phyloP scores from a whole-genome alignment of 2,329 filamentous ascomycete genomes.

The Cytospora piceae region DNA sequence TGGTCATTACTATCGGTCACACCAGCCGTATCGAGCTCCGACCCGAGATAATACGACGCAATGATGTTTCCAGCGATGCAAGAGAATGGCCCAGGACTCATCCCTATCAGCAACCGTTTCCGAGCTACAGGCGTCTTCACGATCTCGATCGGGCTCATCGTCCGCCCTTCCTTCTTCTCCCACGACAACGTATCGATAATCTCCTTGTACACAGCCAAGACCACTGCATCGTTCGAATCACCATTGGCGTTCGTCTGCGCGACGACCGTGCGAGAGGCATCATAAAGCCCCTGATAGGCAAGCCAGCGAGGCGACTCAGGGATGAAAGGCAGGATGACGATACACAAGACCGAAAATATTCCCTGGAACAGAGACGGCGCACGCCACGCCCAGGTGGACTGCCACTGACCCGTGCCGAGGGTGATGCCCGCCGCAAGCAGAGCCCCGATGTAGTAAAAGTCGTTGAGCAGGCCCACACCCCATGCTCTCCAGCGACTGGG shows the following conservation, averaged over 20 bases:
- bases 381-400: conserved; percentile 49
- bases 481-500: conserved; percentile 49
- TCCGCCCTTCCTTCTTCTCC: conserved; percentile 47
- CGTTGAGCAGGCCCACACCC: conserved; percentile 44
- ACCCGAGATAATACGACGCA: conserved; percentile 46
- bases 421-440: conserved; percentile 54
- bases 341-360: conserved; percentile 37
- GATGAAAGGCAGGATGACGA: conserved; percentile 44
- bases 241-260: conserved; percentile 51
- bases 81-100: conserved; percentile 39
- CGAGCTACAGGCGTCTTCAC: conserved; percentile 41
- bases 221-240: conserved; percentile 44
- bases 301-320: conserved; percentile 55
- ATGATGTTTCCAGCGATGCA: conserved; percentile 46
- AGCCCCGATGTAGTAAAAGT: conserved; percentile 44
- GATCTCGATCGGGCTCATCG: conserved; percentile 43
- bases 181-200: conserved; percentile 52
- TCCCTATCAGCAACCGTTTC: conserved; percentile 45
- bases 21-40: conserved; percentile 49
- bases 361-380: conserved; percentile 46
- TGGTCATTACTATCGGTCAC: conserved; percentile 48
- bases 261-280: conserved; percentile 47
- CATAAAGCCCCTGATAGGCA: conserved; percentile 43
- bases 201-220: conserved; percentile 46
- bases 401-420: conserved; percentile 44